These are phyloP conservation scores for Lipomyces chichibuensis DNA, from an alignment of 805 yeast genomes.

Conservation along the genomic window DNA sequence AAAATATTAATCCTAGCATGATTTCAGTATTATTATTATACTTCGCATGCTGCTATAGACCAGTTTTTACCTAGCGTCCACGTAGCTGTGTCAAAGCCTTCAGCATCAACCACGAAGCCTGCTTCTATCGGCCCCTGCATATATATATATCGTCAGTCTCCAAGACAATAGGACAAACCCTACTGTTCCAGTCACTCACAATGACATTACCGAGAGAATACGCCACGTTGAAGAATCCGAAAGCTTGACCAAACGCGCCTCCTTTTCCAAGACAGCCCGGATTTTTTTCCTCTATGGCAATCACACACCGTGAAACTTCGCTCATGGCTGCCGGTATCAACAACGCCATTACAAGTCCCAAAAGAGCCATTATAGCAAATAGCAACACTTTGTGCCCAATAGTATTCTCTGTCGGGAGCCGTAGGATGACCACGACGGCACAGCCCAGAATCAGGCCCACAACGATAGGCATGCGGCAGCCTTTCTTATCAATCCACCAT, in stretches of 20 bases:
- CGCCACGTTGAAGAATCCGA: conserved; percentile 43
- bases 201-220: conserved; percentile 43
- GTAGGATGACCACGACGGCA: conserved; percentile 37
- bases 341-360: conserved; percentile 38
- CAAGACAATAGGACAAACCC: background rate
- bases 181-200: conserved; percentile 21
- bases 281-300: conserved; percentile 33
- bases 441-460: conserved; percentile 38
- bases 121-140: conserved; percentile 44
- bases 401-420: conserved; percentile 39
- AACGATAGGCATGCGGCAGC: conserved; percentile 39
- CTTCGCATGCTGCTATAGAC: background rate
- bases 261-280: conserved; percentile 43
- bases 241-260: conserved; percentile 44
- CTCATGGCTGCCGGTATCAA: conserved; percentile 40
- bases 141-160: background rate
- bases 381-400: conserved; percentile 40
- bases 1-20: conserved; percentile 9
- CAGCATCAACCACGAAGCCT: conserved; percentile 36
- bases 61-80: conserved; percentile 14
- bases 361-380: conserved; percentile 39
- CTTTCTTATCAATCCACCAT: conserved; percentile 38
- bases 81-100: conserved; percentile 39
- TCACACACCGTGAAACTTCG: conserved; percentile 39
- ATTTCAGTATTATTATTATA: background rate